These are phyloP conservation scores for Lecanicillium sp. DNA, from an alignment of 2,329 filamentous ascomycete genomes.

Conservation along the genomic window DNA sequence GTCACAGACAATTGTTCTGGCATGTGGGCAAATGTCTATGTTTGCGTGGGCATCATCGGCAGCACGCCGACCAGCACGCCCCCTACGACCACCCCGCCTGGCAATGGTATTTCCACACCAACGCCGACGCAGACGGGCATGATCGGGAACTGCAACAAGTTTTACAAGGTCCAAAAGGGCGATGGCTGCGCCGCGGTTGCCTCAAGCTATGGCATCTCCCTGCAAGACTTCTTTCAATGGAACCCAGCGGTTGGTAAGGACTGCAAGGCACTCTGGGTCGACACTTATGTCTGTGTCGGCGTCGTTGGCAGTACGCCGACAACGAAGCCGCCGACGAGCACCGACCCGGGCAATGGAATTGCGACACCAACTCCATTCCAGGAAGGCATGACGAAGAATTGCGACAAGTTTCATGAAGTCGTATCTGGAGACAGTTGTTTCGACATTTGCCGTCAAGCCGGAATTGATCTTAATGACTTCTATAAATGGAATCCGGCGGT, in stretches of 20 bases:
- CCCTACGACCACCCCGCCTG: conserved; percentile 14
- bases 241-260: conserved; percentile 13
- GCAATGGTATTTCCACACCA: conserved; percentile 12
- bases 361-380: background rate
- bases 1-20: background rate
- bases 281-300: background rate
- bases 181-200: conserved; percentile 7
- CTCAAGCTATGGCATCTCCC: background rate
- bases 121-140: conserved; percentile 13
- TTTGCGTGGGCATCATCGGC: conserved; percentile 3
- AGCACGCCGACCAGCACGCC: background rate
- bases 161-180: conserved; percentile 8
- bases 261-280: conserved; percentile 11
- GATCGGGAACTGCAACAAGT: conserved; percentile 13
- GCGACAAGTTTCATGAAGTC: background rate
- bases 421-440: no score
- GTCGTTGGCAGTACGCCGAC: no score
- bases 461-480: no score
- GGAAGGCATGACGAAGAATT: background rate
- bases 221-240: conserved; percentile 11
- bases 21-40: background rate
- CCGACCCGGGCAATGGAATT: background rate
- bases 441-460: no score
- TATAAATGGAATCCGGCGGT: no score
- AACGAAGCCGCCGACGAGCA: background rate